Evolutionary conservation across 192 early-diverging fungal genomes (phyloP), one percentile per base, ranked within the genome.

Genomic region (Rhizophagus clarus): DNA sequence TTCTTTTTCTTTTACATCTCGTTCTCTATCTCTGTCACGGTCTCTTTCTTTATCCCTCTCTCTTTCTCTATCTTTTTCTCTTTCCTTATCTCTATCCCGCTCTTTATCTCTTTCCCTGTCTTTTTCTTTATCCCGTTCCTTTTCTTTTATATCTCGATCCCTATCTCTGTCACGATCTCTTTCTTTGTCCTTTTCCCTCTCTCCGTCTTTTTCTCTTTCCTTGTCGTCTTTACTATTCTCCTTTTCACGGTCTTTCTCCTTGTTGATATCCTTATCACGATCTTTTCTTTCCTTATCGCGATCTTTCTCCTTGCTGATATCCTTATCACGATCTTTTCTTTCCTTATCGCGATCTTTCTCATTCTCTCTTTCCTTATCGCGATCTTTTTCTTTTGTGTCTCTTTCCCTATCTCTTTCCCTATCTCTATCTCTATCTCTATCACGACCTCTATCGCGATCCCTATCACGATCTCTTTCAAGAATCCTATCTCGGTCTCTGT

Each of bases 341-440:
- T 73, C 79, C 28, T 22, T 40, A 2, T 80, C 79, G 4, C 72
- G 32, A 4, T 82, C 49, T 49, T 26, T 51, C 2, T 82, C 81
- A 12, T 61, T 34, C 1, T 67, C 34, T 20, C 81, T 78, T 11
- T 82, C 81, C 14, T 70, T n/a, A 47, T 61, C 60, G 12, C 64
- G 22, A 15, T 47, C 17, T 15, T 82, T 82, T 37, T 73, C n/a
- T 22, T 82, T 49, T 15, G 15, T 22, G 20, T 71, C 81, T 68
- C 71, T 82, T n/a, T 83, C 82, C 61, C 75, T 73, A 29, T 82
- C 82, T n/a, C 29, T 47, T 4, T 56, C 45, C 28, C 51, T 83
- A 24, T 79, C 85, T 83, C 68, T 82, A 51, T 49, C 47, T 12
- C 51, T 1, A 20, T 49, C 47, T 49, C 60, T 17, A 12, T 49